A percentile compares a stretch with the other conserved stretches of the same genome.
Conservation (phyloP, 345 rosid genomes). For the Salix viminalis region DNA sequence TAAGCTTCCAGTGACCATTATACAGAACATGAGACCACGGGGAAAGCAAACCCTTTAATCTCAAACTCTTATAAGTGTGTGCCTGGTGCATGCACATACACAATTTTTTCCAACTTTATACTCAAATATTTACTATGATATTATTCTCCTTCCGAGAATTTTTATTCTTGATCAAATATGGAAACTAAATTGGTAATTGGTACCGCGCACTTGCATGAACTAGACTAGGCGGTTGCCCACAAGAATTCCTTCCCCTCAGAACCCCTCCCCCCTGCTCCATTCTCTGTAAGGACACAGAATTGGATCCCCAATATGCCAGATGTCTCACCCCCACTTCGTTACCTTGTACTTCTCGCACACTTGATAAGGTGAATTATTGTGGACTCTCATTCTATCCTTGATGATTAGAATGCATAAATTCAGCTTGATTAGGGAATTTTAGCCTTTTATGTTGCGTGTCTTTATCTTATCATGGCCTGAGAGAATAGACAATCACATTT, state of each 20-base stretch:
- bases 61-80: background rate
- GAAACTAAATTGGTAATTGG: conserved; percentile 24
- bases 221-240: background rate
- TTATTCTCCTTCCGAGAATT: conserved; percentile 18
- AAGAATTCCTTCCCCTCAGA: background rate
- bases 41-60: fast-evolving
- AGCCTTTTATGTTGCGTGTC: background rate
- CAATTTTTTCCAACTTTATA: conserved; percentile 22
- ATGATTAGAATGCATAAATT: background rate
- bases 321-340: background rate
- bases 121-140: conserved; percentile 15
- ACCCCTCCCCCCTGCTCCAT: background rate
- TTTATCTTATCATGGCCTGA: background rate
- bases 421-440: conserved; percentile 13
- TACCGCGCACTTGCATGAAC: conserved; percentile 9
- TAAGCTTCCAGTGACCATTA: too few species aligned
- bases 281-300: background rate
- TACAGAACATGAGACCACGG: too few species aligned
- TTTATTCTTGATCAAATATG: conserved; percentile 25
- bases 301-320: background rate
- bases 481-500: background rate
- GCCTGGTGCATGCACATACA: conserved; percentile 14
- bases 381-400: background rate
- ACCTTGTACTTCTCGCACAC: background rate
- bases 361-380: background rate